Evolutionary conservation across 2,329 filamentous ascomycete genomes (phyloP), one percentile per base, ranked within the genome.

Genomic region (Aspergillus amoenus): DNA sequence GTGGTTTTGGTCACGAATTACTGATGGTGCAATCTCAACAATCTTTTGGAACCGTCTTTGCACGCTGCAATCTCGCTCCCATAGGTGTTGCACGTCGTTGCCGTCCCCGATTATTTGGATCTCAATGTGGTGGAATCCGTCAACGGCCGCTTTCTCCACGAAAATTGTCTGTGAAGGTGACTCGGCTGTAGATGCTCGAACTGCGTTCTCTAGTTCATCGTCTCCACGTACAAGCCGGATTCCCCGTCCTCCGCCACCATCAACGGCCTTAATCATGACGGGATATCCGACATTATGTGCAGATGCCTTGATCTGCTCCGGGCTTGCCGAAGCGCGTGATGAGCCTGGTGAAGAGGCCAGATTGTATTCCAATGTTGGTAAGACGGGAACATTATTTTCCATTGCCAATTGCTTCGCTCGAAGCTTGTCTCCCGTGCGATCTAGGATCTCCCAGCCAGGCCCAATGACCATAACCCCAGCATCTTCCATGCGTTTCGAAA

Each of bases 251-350:
- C 84, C 84, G 13, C 84, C 85, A 2, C 84, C 84, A 66, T 86
- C 84, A 3, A 86, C 81, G n/a, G 84, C 84, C 64, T 88, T 88
- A 44, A 87, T 73, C 81, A 86, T 85, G 43, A 86, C 74, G 0
- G 83, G 83, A 44, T 80, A 81, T 1, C 81, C 81, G 13, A 78
- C 73, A 21, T 71, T 47, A 3, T 66, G 80, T 70, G 90, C 92
- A 64, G 93, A 93, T 0, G 53, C 43, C 3, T 70, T 67, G 4
- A 84, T 76, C 5, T 78, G 73, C 24, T 75, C 70, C 1, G 79
- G 61, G 15, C 68, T 68, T 8, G 69, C 72, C 0, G 81, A 82
- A 0, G 82, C 74, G 0, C 65, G 70, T 4, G 66, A 30, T 3
- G 32, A 6, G 15, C 22, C 17, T 22, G 43, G 8, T 39, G 39